Evolutionary conservation across 148 eudicot genomes (phyloP), one percentile per base, ranked within the genome.

Genomic region (Rheum nobile): DNA sequence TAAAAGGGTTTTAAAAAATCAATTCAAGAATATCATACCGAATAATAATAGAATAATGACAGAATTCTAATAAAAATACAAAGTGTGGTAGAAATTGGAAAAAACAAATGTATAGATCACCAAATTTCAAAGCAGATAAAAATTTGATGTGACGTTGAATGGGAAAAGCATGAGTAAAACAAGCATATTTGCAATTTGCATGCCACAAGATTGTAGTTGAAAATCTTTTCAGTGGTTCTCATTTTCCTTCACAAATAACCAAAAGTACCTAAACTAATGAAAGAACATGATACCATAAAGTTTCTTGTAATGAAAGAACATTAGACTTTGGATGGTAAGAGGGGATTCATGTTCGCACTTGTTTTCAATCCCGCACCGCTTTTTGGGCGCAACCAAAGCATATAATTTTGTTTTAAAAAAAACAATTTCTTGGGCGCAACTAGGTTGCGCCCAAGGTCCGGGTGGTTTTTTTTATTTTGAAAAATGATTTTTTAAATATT

Each of bases 1-100:
- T 87, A 70, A 78, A 71, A 3, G 29, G 31, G 8, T 9, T 24
- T 72, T 47, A 24, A 47, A 29, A 9, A 0, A 55, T 55, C 31
- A 22, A 26, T 55, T 22, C 10, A 22, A 19, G 57, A 55, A 22
- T 24, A 55, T 10, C 13, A 22, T 24, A 14, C 16, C 2, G 16
- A 24, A 55, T 55, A 22, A 55, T 55, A 55, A n/a, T n/a, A n/a
- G n/a, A n/a, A n/a, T n/a, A n/a, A n/a, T n/a, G n/a, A 55, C 63
- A 55, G 13, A 41, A 46, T 35, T 42, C 42, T 71, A 72, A 46
- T 41, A 35, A n/a, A n/a, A n/a, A 54, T 22, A 54, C 28, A n/a
- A 22, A 8, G 7, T n/a, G 11, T 52, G 59, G 3, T 52, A 52
- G 59, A 52, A 6, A 6, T 21, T 2, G 22, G 6, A 48, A 10